Evolutionary conservation across 2,329 filamentous ascomycete species (phyloP).

Genomic region (Ceratocystis lukuohia): DNA sequence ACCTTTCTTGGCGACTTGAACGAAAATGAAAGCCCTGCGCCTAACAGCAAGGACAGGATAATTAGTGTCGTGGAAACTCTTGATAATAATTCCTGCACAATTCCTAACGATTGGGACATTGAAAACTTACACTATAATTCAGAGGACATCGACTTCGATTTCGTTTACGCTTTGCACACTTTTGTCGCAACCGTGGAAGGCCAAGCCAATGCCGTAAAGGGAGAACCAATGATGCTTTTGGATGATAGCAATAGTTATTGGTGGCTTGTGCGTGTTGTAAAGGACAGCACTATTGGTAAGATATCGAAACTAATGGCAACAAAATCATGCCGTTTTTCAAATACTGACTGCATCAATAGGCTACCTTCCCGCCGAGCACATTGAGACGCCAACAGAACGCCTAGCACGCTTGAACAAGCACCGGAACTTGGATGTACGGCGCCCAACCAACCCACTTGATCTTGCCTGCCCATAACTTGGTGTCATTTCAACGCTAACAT

Average conservation of each 20-base stretch:
- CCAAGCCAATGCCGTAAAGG: slow-evolving; percentile 95
- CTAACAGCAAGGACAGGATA: slow-evolving; percentile 32
- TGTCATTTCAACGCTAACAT: neutral
- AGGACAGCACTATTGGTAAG: slow-evolving; percentile 83
- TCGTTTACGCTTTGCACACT: slow-evolving; percentile 94
- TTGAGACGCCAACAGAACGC: slow-evolving; percentile 92
- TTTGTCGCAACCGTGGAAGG: slow-evolving; percentile 97
- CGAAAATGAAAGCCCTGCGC: slow-evolving; percentile 25
- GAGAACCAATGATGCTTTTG: slow-evolving; percentile 94
- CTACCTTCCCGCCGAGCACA: slow-evolving; percentile 93
- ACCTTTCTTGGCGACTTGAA: slow-evolving; percentile 15
- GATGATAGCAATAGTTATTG: slow-evolving; percentile 99
- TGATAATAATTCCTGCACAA: slow-evolving; percentile 43
- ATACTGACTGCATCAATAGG: slow-evolving; percentile 38
- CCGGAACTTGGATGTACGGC: slow-evolving; percentile 82
- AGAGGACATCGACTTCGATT: slow-evolving; percentile 99
- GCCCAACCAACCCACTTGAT: slow-evolving; percentile 11
- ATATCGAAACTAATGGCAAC: too few relatives aligned
- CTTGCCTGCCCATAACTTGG: neutral
- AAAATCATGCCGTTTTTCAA: slow-evolving; percentile 9
- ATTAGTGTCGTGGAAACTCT: neutral
- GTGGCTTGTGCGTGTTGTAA: slow-evolving; percentile 96
- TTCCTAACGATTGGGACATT: slow-evolving; percentile 61
- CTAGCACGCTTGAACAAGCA: slow-evolving; percentile 93
- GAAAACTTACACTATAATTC: slow-evolving; percentile 70